Conservation (phyloP, 2,329 filamentous ascomycete genomes). For the Arachnopeziza araneosa region DNA sequence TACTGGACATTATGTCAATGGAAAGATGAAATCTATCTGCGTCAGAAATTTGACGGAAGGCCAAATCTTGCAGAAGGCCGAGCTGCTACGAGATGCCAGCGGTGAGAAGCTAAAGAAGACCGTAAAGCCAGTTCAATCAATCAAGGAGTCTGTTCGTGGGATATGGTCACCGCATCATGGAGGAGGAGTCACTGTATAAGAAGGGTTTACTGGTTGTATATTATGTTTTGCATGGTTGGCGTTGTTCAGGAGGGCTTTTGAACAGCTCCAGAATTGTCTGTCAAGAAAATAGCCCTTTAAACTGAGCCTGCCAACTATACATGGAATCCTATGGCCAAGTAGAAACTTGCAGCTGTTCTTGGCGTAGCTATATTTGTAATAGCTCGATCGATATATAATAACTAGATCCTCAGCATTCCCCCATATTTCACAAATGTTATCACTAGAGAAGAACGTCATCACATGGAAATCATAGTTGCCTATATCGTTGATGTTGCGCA, state of each 20-base stretch:
- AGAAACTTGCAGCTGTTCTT: too few species aligned
- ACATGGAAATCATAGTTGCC: too few species aligned
- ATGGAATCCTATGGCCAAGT: too few species aligned
- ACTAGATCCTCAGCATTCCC: too few species aligned
- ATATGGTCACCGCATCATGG: slow-evolving; percentile 68
- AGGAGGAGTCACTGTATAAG: slow-evolving; percentile 25
- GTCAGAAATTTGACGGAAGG: slow-evolving; percentile 78
- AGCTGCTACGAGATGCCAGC: slow-evolving; percentile 66
- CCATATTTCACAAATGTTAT: too few species aligned
- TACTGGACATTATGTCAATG: slow-evolving; percentile 89
- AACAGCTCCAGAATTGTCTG: neutral
- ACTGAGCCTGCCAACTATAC: neutral
- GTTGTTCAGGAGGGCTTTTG: neutral
- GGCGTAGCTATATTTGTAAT: too few species aligned
- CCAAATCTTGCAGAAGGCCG: slow-evolving; percentile 75
- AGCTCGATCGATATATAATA: too few species aligned
- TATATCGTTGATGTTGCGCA: too few species aligned
- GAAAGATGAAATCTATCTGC: slow-evolving; percentile 76
- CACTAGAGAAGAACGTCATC: too few species aligned
- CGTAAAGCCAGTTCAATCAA: slow-evolving; percentile 59
- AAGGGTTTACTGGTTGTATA: neutral
- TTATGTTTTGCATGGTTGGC: neutral
- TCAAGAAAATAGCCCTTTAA: neutral
- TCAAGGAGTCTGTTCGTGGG: slow-evolving; percentile 61
- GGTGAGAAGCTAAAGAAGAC: slow-evolving; percentile 65